These are phyloP conservation scores for Phyllostachys edulis DNA, from an alignment of 176 grass and related monocot genomes.

Conservation along the genomic window DNA sequence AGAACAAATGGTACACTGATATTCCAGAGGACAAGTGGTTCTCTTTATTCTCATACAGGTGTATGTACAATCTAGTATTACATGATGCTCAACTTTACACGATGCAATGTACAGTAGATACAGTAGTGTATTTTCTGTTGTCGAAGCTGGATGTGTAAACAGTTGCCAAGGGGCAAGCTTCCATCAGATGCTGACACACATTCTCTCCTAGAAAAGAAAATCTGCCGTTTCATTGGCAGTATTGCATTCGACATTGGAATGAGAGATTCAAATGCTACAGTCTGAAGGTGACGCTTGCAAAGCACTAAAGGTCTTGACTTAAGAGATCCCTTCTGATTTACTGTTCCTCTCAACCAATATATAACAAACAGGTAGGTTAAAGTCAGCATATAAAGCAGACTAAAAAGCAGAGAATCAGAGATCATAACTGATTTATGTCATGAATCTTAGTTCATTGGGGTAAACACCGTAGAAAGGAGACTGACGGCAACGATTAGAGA, in stretches of 20 bases:
- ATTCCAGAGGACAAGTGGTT: constrained; percentile 22
- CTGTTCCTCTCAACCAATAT: constrained; percentile 35
- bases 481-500: too few species aligned
- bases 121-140: not conserved
- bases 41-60: constrained; percentile 41
- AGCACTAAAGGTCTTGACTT: constrained; percentile 4
- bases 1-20: constrained; percentile 27
- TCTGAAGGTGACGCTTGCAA: not conserved
- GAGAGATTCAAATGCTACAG: not conserved
- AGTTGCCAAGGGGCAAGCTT: constrained; percentile 8
- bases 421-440: not conserved
- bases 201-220: not conserved
- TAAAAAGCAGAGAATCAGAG: not conserved
- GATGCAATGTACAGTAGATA: constrained; percentile 7
- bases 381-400: not conserved
- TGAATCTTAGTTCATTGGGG: too few species aligned
- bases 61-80: constrained; percentile 32
- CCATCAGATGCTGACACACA: constrained; percentile 1
- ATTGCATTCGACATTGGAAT: not conserved
- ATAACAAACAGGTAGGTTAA: constrained; percentile 23
- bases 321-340: constrained; percentile 38
- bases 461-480: too few species aligned
- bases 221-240: not conserved
- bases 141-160: not conserved
- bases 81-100: constrained; percentile 31